Conservation (phyloP, 2,329 filamentous ascomycete genomes). For the Coniochaeta hoffmannii region DNA sequence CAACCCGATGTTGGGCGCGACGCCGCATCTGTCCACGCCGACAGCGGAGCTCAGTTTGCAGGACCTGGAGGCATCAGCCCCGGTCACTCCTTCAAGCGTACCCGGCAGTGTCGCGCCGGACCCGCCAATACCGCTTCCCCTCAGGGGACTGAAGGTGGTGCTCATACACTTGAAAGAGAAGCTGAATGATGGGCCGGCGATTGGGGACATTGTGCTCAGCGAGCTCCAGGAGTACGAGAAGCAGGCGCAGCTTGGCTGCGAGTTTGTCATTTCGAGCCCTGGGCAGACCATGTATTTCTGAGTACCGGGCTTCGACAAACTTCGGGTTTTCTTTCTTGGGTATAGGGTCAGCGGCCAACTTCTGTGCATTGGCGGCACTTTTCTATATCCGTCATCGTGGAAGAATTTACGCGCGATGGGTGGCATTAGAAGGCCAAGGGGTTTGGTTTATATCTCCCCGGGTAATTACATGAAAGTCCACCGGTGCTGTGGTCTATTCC, state of each 20-base stretch:
- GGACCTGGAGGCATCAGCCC: conserved; percentile 22
- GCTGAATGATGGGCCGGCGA: conserved; percentile 60
- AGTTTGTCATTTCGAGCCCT: conserved; percentile 64
- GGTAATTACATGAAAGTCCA: too few species aligned
- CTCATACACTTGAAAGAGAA: conserved; percentile 94
- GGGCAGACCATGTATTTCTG: conserved; percentile 54
- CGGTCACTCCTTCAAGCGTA: conserved; percentile 6
- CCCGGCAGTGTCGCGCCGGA: conserved; percentile 1
- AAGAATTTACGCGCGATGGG: background rate
- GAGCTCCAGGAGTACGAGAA: conserved; percentile 63
- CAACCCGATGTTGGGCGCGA: conserved; percentile 19
- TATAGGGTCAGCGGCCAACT: background rate
- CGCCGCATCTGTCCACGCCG: conserved; percentile 38
- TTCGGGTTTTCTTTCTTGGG: background rate
- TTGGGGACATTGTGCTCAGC: conserved; percentile 58
- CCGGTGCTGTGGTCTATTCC: too few species aligned
- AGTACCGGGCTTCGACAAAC: too few species aligned
- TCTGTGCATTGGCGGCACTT: background rate
- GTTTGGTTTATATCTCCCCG: background rate
- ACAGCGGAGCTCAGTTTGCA: conserved; percentile 37
- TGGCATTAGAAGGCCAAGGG: background rate
- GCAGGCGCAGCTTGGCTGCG: conserved; percentile 63
- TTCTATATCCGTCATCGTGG: background rate
- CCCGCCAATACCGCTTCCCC: conserved; percentile 31
- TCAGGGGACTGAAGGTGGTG: conserved; percentile 71